Evolutionary conservation across 2,329 filamentous ascomycete genomes (phyloP), one percentile per base, ranked within the genome.

Genomic region (Chrysosporium queenslandicum): DNA sequence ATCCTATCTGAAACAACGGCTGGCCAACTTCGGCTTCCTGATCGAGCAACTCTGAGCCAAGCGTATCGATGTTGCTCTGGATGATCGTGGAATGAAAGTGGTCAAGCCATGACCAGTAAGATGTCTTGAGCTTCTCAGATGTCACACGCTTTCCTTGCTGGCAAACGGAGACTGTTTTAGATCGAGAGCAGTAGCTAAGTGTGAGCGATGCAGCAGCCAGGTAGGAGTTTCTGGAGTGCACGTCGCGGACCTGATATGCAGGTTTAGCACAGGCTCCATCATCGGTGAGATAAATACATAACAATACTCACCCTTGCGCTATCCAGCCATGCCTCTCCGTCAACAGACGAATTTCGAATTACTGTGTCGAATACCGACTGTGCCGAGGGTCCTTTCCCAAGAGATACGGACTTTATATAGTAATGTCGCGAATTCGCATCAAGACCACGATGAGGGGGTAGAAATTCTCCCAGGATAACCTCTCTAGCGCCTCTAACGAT

Each of bases 311-410:
- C 55, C 45, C 55, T 56, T 21, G 55, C 55, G 18, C 55, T 56
- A 34, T 56, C 55, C 5, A 56, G 45, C 55, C 55, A 56, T 20
- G 52, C 55, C 36, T 56, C 55, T 3, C 55, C 55, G 27, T 56
- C 55, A 9, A 47, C 16, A 16, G 55, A 54, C 2, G 45, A 41
- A 20, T 56, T 56, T 25, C 55, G 55, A 16, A 56, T 37, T 11
- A 45, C 39, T 9, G 43, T 27, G 30, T 56, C 52, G 25, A 56
- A 56, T 12, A 56, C 32, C 11, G 23, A 21, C 8, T 52, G 43
- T 34, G 55, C 42, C n/a, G 42, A 9, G 30, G 47, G 46, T 2
- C 55, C 55, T 16, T 53, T 54, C 27, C 55, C 55, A 16, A 56
- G 46, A 20, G 12, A 43, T 8, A 37, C 36, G 5, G 48, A 51